Base-by-base conservation (phyloP, 257 asterid genomes). In the Plantago ovata region DNA sequence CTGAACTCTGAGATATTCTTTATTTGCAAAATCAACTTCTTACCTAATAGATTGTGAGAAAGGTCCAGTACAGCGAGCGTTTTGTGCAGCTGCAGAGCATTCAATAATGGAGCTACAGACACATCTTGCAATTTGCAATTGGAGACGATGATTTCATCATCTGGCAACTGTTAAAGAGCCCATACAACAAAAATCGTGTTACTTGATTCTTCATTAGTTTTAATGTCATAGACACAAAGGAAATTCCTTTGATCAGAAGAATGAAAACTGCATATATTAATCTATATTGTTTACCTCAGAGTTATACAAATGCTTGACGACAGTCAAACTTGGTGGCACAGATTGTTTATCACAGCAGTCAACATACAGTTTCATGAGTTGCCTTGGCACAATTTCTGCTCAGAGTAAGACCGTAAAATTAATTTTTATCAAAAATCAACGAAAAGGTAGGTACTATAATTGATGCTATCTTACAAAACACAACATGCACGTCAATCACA, bases 21-120 rank as follows among this genome's bases (percentile, higher is more conserved):
- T 13, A 40, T 55, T 41, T 62, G 61, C 45, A 64, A 65, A 24
- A 15, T 22, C 15, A 28, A 49, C 10, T 44, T 22, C 28, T 42
- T 79, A 92, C 98, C 98, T 72, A 93, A 69, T 64, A 72, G 68
- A 77, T 93, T 93, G 82, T 93, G 98, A 62, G 98, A 93, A 69
- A 93, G 83, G 73, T 93, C 89, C 74, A 93, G 69, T 56, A 81
- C 83, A 44, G 95, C 90, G 67, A 82, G 82, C 61, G 89, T 73
- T 57, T 86, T 84, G 81, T 81, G 98, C 65, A 71, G 75, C 70
- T 82, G 68, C 67, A 93, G 71, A 65, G 95, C 97, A 72, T 81
- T 76, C 66, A 93, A 68, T 70, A 93, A 78, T 56, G 98, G 97
- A 42, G 70, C 71, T 53, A 79, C 86, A 42, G 96, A 89, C 63